Evolutionary conservation across 202 grass and related monocot species (phyloP).

Genomic region (Cymbopogon flexuosus): DNA sequence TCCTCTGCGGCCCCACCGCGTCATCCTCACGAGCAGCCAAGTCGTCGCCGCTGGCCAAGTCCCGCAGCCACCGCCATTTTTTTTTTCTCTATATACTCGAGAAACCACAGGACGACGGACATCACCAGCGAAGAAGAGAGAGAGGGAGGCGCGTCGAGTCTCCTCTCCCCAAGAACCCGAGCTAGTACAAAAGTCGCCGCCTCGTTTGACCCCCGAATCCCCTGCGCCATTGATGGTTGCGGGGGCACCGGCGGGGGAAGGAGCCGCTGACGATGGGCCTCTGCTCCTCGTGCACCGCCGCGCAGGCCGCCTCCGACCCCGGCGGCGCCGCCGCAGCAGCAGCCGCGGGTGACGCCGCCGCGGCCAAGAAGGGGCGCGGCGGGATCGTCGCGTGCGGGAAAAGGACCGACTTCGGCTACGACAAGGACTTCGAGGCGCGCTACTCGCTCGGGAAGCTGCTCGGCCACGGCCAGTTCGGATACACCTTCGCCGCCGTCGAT

Average conservation of each 20-base stretch:
- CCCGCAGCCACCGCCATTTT: constrained; percentile 4
- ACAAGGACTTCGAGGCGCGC: constrained; percentile 71
- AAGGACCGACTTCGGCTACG: constrained; percentile 74
- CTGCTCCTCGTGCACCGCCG: constrained; percentile 31
- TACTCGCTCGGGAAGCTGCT: constrained; percentile 70
- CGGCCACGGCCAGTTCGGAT: constrained; percentile 74
- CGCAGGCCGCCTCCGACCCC: background rate
- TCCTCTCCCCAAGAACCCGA: background rate
- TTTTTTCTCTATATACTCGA: too few relatives aligned
- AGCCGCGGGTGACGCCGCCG: background rate
- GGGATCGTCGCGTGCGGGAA: constrained; percentile 67
- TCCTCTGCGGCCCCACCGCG: background rate
- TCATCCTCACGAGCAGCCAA: background rate
- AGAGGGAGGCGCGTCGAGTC: background rate
- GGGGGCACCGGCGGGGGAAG: background rate
- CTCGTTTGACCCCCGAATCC: constrained; percentile 28
- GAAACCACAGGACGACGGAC: too few relatives aligned
- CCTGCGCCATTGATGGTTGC: constrained; percentile 40
- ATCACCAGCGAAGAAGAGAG: background rate
- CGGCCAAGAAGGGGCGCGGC: constrained; percentile 30
- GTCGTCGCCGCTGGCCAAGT: background rate
- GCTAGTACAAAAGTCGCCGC: background rate
- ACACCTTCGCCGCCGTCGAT: constrained; percentile 73
- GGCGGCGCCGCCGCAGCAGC: background rate
- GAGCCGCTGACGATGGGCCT: constrained; percentile 39